Conservation (phyloP, 2,329 filamentous ascomycete genomes). For the Cladosporium sp. region DNA sequence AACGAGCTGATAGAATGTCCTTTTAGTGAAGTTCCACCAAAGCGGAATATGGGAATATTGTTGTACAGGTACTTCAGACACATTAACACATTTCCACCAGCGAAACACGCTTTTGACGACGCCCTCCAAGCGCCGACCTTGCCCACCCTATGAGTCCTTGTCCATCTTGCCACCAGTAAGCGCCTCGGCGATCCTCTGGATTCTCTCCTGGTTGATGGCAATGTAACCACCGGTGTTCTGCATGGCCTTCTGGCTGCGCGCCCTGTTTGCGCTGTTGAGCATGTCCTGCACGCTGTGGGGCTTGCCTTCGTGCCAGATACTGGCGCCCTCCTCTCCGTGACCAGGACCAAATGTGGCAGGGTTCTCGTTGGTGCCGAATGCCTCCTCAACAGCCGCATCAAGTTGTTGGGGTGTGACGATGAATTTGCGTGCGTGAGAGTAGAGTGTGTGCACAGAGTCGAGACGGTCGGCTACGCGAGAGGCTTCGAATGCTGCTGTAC, state of each 20-base stretch:
- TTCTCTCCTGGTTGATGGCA: conserved; percentile 55
- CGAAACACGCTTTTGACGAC: not conserved
- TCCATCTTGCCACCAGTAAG: conserved; percentile 66
- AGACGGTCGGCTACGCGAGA: conserved; percentile 36
- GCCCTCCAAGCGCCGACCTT: not conserved
- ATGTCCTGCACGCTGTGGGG: conserved; percentile 52
- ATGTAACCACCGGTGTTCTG: conserved; percentile 38
- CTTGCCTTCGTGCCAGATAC: conserved; percentile 54
- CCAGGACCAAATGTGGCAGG: conserved; percentile 37
- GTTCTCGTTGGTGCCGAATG: conserved; percentile 66
- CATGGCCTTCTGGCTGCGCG: conserved; percentile 38
- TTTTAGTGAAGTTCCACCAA: too few species aligned
- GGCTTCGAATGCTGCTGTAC: conserved; percentile 26
- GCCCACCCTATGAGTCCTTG: conserved; percentile 3
- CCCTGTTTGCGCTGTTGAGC: conserved; percentile 38
- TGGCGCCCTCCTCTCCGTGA: conserved; percentile 28
- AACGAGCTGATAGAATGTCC: too few species aligned
- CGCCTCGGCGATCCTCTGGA: conserved; percentile 65
- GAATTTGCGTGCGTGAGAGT: conserved; percentile 83
- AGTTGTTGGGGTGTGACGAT: conserved; percentile 82
- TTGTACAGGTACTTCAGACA: conserved; percentile 16
- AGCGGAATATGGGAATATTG: not conserved
- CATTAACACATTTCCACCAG: conserved; percentile 9
- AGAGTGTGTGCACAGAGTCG: conserved; percentile 79
- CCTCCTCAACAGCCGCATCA: conserved; percentile 67